Evolutionary conservation across 495 filamentous ascomycete species (phyloP).

Genomic region (Tirmania nivea): DNA sequence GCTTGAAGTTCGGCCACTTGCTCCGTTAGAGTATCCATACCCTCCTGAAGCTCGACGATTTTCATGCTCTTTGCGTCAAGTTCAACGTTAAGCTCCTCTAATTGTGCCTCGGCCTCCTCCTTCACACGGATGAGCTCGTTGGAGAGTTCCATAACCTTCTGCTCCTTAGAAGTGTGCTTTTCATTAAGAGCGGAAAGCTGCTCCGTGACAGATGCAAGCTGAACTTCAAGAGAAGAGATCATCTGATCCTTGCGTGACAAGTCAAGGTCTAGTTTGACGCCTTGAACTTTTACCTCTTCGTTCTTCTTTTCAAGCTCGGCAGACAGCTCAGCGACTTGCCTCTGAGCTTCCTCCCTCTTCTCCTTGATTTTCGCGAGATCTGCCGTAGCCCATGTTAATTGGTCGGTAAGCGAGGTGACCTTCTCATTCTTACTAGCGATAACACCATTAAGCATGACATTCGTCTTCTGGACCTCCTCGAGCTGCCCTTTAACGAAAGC

Average conservation of each 20-base stretch:
- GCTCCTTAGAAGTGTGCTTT: not conserved
- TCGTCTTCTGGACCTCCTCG: not conserved
- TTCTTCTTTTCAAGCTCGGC: not conserved
- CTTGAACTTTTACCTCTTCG: not conserved
- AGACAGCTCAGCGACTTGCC: not conserved
- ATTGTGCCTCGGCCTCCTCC: not conserved
- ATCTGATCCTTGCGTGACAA: not conserved
- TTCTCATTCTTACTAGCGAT: not conserved
- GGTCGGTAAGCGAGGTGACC: not conserved
- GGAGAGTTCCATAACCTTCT: not conserved
- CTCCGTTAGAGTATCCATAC: not conserved
- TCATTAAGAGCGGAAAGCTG: not conserved
- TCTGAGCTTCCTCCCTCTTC: not conserved
- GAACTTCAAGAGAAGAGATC: not conserved
- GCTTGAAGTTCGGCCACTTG: not conserved
- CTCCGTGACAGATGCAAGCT: not conserved
- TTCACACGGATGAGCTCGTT: not conserved
- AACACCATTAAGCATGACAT: not conserved
- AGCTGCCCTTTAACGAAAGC: not conserved
- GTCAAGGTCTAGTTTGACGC: not conserved
- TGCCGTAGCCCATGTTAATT: not conserved
- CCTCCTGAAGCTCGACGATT: slow-evolving; percentile 13
- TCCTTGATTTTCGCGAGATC: not conserved
- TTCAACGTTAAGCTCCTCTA: not conserved
- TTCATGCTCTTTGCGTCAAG: slow-evolving; percentile 16